These are phyloP conservation scores for Ploettnerulaceae sp. DNA, from an alignment of 2,329 filamentous ascomycete species.

Conservation along the genomic window DNA sequence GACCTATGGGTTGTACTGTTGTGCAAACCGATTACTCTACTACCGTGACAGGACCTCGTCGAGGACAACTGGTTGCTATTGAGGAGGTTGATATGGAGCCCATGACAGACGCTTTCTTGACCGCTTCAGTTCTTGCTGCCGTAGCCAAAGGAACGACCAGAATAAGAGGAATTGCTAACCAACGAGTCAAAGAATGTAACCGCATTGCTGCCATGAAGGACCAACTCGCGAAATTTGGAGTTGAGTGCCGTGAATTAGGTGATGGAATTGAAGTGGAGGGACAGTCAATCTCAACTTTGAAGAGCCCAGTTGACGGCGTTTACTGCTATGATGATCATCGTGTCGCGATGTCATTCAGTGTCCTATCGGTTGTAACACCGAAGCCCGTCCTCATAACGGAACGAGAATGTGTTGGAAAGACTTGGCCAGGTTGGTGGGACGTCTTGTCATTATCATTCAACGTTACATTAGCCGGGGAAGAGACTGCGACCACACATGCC, in stretches of 20 bases:
- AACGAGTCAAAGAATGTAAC: conserved; percentile 97
- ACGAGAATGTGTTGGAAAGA: conserved; percentile 91
- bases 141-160: conserved; percentile 78
- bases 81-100: conserved; percentile 93
- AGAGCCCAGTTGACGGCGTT: conserved; percentile 59
- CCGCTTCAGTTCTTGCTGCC: conserved; percentile 86
- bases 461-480: conserved; percentile 70
- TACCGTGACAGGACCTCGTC: conserved; percentile 82
- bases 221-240: conserved; percentile 89
- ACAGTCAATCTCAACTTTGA: conserved; percentile 43
- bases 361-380: conserved; percentile 70
- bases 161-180: conserved; percentile 94
- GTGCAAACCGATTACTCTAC: conserved; percentile 81
- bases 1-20: conserved; percentile 90
- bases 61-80: conserved; percentile 69
- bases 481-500: conserved; percentile 34
- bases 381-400: conserved; percentile 74
- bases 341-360: conserved; percentile 97
- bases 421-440: conserved; percentile 99
- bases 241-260: conserved; percentile 79
- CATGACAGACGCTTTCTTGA: conserved; percentile 98
- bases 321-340: conserved; percentile 97
- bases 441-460: conserved; percentile 73
- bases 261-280: conserved; percentile 81
- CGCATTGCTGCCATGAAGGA: conserved; percentile 93